Evolutionary conservation across 139 green algal species (phyloP).

Genomic region (Chlamydomonas schloesseri): DNA sequence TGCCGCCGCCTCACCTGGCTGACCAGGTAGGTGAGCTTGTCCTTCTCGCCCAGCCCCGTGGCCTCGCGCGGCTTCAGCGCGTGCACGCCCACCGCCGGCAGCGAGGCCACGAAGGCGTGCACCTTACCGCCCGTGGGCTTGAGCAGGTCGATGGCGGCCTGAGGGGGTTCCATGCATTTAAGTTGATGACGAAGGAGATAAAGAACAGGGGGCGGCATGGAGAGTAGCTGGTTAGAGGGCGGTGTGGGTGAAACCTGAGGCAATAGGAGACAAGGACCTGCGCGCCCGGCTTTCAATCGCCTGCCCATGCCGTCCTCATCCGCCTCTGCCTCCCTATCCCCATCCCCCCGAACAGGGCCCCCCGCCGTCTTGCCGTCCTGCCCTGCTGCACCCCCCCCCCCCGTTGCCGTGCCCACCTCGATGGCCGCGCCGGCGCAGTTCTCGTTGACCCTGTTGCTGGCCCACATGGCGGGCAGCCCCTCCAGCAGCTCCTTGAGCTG

Average conservation of each 20-base stretch:
- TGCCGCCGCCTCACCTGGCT: slow-evolving; percentile 34
- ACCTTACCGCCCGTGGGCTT: slow-evolving; percentile 84
- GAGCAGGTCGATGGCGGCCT: slow-evolving; percentile 78
- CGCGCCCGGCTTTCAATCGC: too few species aligned
- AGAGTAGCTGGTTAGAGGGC: too few species aligned
- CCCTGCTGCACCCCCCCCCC: neutral
- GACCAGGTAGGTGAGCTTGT: slow-evolving; percentile 64
- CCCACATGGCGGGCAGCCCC: slow-evolving; percentile 78
- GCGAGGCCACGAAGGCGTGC: slow-evolving; percentile 78
- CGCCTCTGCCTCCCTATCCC: too few species aligned
- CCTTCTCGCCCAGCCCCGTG: slow-evolving; percentile 61
- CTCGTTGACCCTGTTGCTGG: slow-evolving; percentile 55
- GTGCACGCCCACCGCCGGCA: slow-evolving; percentile 74
- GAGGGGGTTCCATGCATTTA: too few species aligned
- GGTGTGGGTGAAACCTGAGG: too few species aligned
- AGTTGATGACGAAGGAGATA: too few species aligned
- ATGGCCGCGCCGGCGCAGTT: slow-evolving; percentile 73
- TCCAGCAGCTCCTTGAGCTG: slow-evolving; percentile 73
- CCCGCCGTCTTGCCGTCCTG: neutral
- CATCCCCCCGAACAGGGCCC: neutral
- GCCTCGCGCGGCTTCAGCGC: slow-evolving; percentile 60
- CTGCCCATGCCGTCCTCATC: too few species aligned
- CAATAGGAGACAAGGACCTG: too few species aligned
- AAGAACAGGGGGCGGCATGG: too few species aligned
- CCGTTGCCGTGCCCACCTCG: slow-evolving; percentile 44